A percentile compares a stretch with the other conserved stretches of the same genome.
phyloP scores from a whole-genome alignment of 805 yeast genomes.

The Wickerhamiella lipophila region DNA sequence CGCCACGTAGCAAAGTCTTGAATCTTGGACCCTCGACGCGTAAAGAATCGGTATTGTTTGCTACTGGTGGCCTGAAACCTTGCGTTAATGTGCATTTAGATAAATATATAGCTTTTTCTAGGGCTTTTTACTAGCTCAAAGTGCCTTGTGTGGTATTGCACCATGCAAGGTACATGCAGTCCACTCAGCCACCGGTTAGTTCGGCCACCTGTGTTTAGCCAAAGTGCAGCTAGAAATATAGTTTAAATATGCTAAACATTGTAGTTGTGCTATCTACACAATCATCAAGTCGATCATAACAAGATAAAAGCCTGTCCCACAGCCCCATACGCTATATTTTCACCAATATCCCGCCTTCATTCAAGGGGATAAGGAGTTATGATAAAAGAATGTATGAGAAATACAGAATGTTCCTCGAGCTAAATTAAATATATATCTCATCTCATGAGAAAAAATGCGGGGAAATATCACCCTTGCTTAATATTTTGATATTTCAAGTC shows the following conservation, averaged over 20 bases:
- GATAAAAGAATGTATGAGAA: too few relatives aligned
- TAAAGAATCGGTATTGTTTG: not conserved
- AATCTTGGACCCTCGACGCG: not conserved
- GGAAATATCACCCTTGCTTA: not conserved
- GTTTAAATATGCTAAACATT: too few relatives aligned
- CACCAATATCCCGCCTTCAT: not conserved
- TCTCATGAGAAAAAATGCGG: too few relatives aligned
- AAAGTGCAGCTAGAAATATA: not conserved
- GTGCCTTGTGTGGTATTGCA: not conserved
- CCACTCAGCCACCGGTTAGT: conserved; percentile 1
- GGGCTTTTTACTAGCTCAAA: not conserved
- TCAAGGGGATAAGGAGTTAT: not conserved
- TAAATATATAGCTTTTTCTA: not conserved
- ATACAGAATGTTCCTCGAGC: too few relatives aligned
- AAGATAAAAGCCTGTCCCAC: too few relatives aligned
- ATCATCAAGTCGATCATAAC: too few relatives aligned
- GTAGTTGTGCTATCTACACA: too few relatives aligned
- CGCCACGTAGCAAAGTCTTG: conserved; percentile 11
- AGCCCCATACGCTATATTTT: too few relatives aligned
- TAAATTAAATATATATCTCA: not conserved
- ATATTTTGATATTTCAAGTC: not conserved
- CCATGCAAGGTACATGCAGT: conserved; percentile 1
- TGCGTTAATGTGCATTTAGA: too few relatives aligned
- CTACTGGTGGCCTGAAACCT: not conserved
- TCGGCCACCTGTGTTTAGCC: not conserved